Evolutionary conservation across 2,329 filamentous ascomycete species (phyloP), one percentile per base, ranked within the genome.

Genomic region (Aspergillus vadensis): DNA sequence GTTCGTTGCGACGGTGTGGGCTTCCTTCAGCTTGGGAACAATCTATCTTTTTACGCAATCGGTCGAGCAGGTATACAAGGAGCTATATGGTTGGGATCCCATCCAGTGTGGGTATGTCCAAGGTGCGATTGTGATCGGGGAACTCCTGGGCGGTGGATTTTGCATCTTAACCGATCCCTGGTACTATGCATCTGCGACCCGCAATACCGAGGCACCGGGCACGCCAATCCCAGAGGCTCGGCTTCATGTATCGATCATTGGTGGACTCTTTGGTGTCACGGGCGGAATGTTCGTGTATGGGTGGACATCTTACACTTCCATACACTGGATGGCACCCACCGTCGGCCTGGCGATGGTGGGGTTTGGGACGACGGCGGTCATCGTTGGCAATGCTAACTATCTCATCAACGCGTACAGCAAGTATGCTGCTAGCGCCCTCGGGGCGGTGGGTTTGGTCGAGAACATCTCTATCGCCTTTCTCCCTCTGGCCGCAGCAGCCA

Each of bases 351-450:
- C 70, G 3, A 72, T 78, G 62, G 74, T 78, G 3, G 79, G 79
- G 0, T 66, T 75, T 8, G 76, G 72, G n/a, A 79, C 78, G 4
- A 73, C 74, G 0, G 69, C 73, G 23, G 80, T 81, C 10, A 74
- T 78, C 54, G 72, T 81, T 17, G 79, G 78, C n/a, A 79, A 78
- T 2, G 75, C 79, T 0, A 81, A 82, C 69, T 81, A 81, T 54
- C 70, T 80, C 10, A 75, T 77, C 4, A 79, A 83, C 64, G 76
- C 81, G 0, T 83, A 83, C 62, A 76, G 77, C 25, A 74, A 79
- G 25, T 81, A 81, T 60, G 80, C 81, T 4, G 80, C 76, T 0
- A 81, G 79, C 15, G 78, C 80, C 1, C 70, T 81, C 1, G 77
- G 76, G 2, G 80, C 80, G 3, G 78, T 80, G 15, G 79, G 76